phyloP scores from a whole-genome alignment of 2,329 filamentous ascomycete genomes.

The Exophiala viscosa region DNA sequence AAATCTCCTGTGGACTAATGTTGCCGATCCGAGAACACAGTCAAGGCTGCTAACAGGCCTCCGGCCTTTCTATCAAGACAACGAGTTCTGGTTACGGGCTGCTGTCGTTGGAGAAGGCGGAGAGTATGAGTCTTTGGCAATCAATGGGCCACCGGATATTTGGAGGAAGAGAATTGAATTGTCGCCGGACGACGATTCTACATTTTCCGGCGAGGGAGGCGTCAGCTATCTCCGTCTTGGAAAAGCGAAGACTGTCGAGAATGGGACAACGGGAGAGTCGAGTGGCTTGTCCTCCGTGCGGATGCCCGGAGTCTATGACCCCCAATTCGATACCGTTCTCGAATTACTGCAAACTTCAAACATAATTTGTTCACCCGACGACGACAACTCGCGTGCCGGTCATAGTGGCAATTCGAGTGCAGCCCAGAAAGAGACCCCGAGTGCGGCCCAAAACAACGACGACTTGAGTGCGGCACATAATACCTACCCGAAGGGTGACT shows the following conservation, averaged over 20 bases:
- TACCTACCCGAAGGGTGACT: no score
- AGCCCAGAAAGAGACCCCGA: no score
- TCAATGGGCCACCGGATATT: slow-evolving; percentile 70
- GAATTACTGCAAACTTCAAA: slow-evolving; percentile 13
- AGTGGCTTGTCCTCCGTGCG: not conserved
- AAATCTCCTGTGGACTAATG: slow-evolving; percentile 73
- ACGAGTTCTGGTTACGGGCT: slow-evolving; percentile 54
- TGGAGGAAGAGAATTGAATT: slow-evolving; percentile 71
- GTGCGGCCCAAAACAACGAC: no score
- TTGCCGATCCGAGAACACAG: slow-evolving; percentile 55
- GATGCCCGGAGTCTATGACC: slow-evolving; percentile 50
- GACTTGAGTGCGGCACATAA: no score
- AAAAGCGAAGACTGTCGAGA: slow-evolving; percentile 53
- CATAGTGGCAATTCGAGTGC: no score
- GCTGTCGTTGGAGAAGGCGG: slow-evolving; percentile 87
- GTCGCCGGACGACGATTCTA: slow-evolving; percentile 48
- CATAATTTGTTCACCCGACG: no score
- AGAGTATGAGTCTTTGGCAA: slow-evolving; percentile 88
- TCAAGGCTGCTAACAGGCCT: slow-evolving; percentile 48
- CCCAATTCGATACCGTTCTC: slow-evolving; percentile 50
- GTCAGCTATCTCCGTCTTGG: slow-evolving; percentile 67
- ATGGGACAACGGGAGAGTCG: slow-evolving; percentile 28
- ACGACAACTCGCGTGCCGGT: no score
- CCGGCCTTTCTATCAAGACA: slow-evolving; percentile 53
- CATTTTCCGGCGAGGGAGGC: slow-evolving; percentile 69